Evolutionary conservation across 805 yeast genomes (phyloP), one percentile per base, ranked within the genome.

Genomic region (Candida incommunis): DNA sequence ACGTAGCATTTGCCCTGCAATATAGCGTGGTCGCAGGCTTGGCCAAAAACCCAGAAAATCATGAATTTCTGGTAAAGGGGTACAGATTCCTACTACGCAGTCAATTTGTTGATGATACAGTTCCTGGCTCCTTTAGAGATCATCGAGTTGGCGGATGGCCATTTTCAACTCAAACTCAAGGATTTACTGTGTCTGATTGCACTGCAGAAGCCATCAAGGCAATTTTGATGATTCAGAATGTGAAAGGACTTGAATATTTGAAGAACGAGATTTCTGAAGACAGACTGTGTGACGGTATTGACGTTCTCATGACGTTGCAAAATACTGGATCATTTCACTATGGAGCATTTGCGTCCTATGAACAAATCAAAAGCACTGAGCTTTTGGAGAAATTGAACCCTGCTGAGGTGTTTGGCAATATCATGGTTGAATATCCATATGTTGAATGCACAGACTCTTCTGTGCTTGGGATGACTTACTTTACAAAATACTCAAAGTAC

Each of bases 371-470:
- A 52, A 87, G 95, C 0, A 76, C 95, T 0, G 76, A 86, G 13
- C 48, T 76, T 31, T 57, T 92, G 48, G 99, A 92, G 59, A 55
- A 63, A 44, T 65, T 92, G 47, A 90, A 90, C 53, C 97, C 98
- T 0, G 99, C 98, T 1, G 98, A 92, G 60, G 98, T 92, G 0
- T 92, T 92, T 64, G 95, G 95, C 47, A 88, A 92, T 54, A 92
- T 92, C 48, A 92, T 92, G 99, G 94, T 92, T 22, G 99, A 92
- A 62, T 92, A 85, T 60, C 97, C 98, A 0, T 92, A 92, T 58
- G 96, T 94, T 20, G 99, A 92, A 62, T 92, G 99, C 61, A 87
- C 97, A 0, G 98, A 94, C 63, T 88, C 97, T 0, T 78, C 90
- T 0, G 94, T 92, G 3, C 65, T 92, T 27, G 98, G 98, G 0